phyloP scores from a whole-genome alignment of 352 stramenopile species.

The Aphanomyces euteiches region DNA sequence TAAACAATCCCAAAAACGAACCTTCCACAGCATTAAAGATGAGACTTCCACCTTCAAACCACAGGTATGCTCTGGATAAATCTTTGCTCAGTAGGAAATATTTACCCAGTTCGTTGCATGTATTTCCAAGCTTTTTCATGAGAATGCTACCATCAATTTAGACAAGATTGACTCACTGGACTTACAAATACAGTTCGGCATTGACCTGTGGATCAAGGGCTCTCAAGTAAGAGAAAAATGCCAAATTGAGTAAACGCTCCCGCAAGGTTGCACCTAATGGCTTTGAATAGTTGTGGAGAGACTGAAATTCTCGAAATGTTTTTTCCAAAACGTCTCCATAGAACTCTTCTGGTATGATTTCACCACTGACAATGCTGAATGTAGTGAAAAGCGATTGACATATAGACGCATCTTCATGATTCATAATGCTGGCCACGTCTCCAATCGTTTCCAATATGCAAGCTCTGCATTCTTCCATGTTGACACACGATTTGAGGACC shows the following conservation, averaged over 20 bases:
- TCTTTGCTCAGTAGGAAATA: constrained; percentile 50
- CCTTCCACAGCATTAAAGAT: constrained; percentile 82
- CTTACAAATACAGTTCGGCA: constrained; percentile 81
- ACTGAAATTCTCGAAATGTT: not conserved
- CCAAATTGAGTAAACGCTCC: constrained; percentile 44
- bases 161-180: constrained; percentile 20
- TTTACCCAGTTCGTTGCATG: constrained; percentile 79
- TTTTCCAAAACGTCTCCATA: not conserved
- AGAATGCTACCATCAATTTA: constrained; percentile 42
- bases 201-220: constrained; percentile 57
- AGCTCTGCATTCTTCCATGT: constrained; percentile 32
- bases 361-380: constrained; percentile 51
- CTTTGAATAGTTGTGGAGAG: not conserved
- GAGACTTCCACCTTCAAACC: constrained; percentile 74
- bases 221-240: constrained; percentile 65
- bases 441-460: constrained; percentile 61
- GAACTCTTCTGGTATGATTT: constrained; percentile 17
- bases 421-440: constrained; percentile 48
- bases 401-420: constrained; percentile 28
- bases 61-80: constrained; percentile 57
- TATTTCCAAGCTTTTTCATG: constrained; percentile 86
- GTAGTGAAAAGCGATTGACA: constrained; percentile 28
- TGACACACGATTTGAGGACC: not conserved
- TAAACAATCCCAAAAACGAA: constrained; percentile 30
- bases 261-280: constrained; percentile 9